These are phyloP conservation scores for Auriscalpium orientale DNA, from an alignment of 768 basidiomycete species.

Conservation along the genomic window DNA sequence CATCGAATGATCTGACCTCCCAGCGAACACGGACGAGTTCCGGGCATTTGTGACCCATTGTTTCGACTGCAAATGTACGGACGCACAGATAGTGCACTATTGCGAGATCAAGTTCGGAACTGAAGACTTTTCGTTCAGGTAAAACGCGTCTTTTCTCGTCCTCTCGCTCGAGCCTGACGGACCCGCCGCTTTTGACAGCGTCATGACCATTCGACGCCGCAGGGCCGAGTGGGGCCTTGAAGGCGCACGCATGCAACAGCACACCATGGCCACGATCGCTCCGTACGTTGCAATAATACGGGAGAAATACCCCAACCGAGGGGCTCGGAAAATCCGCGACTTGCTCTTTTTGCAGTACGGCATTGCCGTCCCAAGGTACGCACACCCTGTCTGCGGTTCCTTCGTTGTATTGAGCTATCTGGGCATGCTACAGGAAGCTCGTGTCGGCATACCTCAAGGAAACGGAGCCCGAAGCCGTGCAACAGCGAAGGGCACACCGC, in stretches of 20 bases:
- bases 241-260: neutral
- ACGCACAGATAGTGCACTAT: too few relatives aligned
- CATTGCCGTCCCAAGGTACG: neutral
- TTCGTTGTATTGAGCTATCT: too few relatives aligned
- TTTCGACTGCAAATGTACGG: too few relatives aligned
- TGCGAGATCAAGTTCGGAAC: too few relatives aligned
- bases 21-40: neutral
- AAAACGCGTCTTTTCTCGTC: neutral
- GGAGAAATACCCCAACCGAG: neutral
- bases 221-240: neutral
- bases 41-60: neutral
- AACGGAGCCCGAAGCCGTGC: neutral
- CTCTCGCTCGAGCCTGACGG: neutral
- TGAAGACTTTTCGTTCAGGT: neutral
- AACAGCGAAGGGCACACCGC: neutral
- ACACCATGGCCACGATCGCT: neutral
- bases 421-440: too few relatives aligned
- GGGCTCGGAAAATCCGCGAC: neutral
- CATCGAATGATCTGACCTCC: neutral
- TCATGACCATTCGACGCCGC: neutral
- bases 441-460: neutral
- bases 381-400: too few relatives aligned
- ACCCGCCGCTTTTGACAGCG: neutral
- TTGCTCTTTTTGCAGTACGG: neutral
- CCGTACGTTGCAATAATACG: neutral